Base-by-base conservation (phyloP, 73 alveolate species). In the Symbiodinium natans region DNA sequence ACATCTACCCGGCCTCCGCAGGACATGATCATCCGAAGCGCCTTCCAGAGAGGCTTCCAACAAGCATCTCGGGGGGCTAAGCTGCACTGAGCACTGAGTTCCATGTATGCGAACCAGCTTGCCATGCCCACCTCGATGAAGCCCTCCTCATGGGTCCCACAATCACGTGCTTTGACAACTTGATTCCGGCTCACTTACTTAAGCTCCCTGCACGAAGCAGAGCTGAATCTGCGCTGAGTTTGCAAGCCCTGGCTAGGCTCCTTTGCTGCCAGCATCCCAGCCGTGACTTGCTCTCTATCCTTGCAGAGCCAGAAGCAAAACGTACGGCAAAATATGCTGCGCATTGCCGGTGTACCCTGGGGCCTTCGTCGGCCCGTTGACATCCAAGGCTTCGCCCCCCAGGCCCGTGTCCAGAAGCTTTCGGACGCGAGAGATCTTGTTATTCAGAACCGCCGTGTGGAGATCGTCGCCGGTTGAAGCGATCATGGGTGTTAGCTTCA, bases 1-100 rank as follows among this genome's bases (percentile, higher is more conserved):
- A 90, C 97, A 48, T 90, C 97, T 15, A 90, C 88, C 38, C 80
- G 43, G 97, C 97, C 97, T 39, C 97, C 97, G 40, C 97, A 90
- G 29, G 89, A 33, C 97, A 90, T 90, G 80, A 90, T 73, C 97
- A 90, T 90, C 46, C 97, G 97, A 84, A 90, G 80, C 29, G 75
- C 97, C 80, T 83, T 68, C 95, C 86, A 88, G 46, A 39, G 54
- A 86, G 59, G 83, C 93, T 25, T n/a, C n/a, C 71, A 52, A 1
- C 71, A 52, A 15, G 71, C 71, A 52, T 52, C 27, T 13, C 23
- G 2, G 7, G 23, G 71, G 17, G 71, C 71, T 29, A 52, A 13
- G n/a, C 23, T 23, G 17, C 71, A 23, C 71, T 52, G 17, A 23
- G n/a, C 21, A 21, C 21, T 27, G 68, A 52, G 68, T 27, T 52